Evolutionary conservation across 352 stramenopile species (phyloP), one percentile per base, ranked within the genome.

Genomic region (Globisporangium abappressorium): DNA sequence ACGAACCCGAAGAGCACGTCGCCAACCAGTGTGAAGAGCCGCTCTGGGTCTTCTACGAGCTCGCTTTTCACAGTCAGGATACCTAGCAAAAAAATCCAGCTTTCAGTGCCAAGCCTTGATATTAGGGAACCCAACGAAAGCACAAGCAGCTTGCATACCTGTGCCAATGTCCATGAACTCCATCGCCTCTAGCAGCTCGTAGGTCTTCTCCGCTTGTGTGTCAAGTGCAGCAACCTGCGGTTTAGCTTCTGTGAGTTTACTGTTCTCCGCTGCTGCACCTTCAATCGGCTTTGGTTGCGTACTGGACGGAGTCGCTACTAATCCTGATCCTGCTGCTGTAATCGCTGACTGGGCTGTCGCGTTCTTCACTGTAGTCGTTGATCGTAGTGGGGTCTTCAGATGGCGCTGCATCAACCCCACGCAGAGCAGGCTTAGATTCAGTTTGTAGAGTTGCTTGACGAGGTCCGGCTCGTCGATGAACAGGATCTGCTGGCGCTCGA

Each of bases 81-180:
- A 41, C 82, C 82, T 87, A 22, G 38, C 36, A 62, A 28, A 9
- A 53, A 3, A 55, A 28, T 57, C 36, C 12, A 43, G 36, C 36
- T 43, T 62, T 66, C 24, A 73, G 28, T 43, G 38, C 43, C 15
- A 28, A 36, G 8, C 14, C 20, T 41, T 6, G 1, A 15, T 15
- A 28, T 6, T 33, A 43, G 11, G 8, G 14, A 47, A 47, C 41
- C 4, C 41, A n/a, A 47, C 5, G 3, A 47, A 47, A n/a, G 41
- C 14, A 47, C 4, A 30, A 28, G 24, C 43, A 12, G 12, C 12
- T 9, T 38, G 18, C 55, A 15, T 70, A 83, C 84, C 84, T 49
- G 87, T 95, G 64, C 82, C 81, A 58, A 95, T 87, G 70, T 95
- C 85, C 87, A 95, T 93, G 60, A 95, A 95, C 70, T 95, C 87